phyloP scores from a whole-genome alignment of 2,329 filamentous ascomycete genomes.

The Alternaria ventricosa region DNA sequence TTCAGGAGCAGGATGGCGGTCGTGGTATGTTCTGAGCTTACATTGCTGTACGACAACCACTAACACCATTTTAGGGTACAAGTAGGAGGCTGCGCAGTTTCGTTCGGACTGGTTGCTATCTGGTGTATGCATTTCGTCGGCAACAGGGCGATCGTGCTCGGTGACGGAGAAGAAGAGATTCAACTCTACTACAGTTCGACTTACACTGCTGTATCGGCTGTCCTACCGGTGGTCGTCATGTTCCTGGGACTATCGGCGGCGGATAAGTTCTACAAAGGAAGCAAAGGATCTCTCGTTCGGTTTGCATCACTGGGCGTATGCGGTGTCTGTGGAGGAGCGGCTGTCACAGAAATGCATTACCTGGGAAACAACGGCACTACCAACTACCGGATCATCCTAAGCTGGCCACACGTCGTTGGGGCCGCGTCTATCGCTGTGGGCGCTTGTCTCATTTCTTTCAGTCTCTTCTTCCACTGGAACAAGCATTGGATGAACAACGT shows the following conservation, averaged over 20 bases:
- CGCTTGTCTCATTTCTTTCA: slow-evolving; percentile 72
- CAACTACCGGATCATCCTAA: slow-evolving; percentile 75
- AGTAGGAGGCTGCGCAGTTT: slow-evolving; percentile 50
- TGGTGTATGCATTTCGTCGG: slow-evolving; percentile 78
- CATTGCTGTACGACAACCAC: slow-evolving; percentile 16
- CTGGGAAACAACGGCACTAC: slow-evolving; percentile 82
- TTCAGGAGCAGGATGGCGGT: slow-evolving; percentile 55
- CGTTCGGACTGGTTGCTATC: slow-evolving; percentile 58
- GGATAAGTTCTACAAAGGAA: slow-evolving; percentile 51
- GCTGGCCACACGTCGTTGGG: slow-evolving; percentile 66
- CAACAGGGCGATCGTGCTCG: slow-evolving; percentile 78
- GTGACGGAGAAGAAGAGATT: slow-evolving; percentile 62
- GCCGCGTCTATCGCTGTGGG: slow-evolving; percentile 74
- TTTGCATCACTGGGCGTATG: slow-evolving; percentile 57
- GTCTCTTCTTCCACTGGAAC: slow-evolving; percentile 78
- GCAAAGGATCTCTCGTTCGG: slow-evolving; percentile 34
- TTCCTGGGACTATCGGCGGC: slow-evolving; percentile 74
- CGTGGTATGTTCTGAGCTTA: slow-evolving; percentile 37
- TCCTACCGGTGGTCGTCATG: slow-evolving; percentile 78
- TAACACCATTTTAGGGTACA: slow-evolving; percentile 47
- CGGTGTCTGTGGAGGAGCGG: slow-evolving; percentile 73
- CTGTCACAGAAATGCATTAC: slow-evolving; percentile 87
- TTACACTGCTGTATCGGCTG: slow-evolving; percentile 78
- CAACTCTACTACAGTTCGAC: slow-evolving; percentile 77
- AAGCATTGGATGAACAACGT: slow-evolving; percentile 78